A percentile compares a stretch with the other conserved stretches of the same genome.
phyloP scores from a whole-genome alignment of 2,329 filamentous ascomycete genomes.

The Alternaria triticina region DNA sequence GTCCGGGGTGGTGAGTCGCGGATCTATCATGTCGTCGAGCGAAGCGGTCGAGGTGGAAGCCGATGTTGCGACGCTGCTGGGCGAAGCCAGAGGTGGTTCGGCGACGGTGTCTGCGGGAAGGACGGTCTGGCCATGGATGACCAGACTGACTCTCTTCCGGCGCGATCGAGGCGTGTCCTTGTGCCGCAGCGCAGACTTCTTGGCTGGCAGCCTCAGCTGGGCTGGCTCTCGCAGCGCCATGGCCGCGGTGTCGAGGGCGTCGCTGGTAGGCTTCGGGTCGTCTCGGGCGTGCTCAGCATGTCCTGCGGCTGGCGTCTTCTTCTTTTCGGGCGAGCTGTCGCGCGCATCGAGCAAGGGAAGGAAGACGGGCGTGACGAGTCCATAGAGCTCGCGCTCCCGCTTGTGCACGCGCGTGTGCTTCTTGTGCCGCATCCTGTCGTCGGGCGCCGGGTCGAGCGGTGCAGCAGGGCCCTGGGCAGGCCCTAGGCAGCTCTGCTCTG shows the following conservation, averaged over 20 bases:
- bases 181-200: constrained; percentile 43
- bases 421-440: constrained; percentile 39
- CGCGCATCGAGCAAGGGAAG: constrained; percentile 45
- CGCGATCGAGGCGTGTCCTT: constrained; percentile 29
- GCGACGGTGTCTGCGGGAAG: constrained; percentile 44
- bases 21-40: constrained; percentile 43
- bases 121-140: constrained; percentile 48
- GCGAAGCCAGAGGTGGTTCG: constrained; percentile 34
- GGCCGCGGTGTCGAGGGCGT: constrained; percentile 22
- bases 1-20: constrained; percentile 29
- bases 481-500: constrained; percentile 1
- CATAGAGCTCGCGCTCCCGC: constrained; percentile 47
- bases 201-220: constrained; percentile 21
- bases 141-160: constrained; percentile 45
- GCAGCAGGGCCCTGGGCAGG: constrained; percentile 7
- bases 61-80: constrained; percentile 39
- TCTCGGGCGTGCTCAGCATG: constrained; percentile 33
- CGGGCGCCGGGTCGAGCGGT: constrained; percentile 19
- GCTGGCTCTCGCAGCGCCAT: constrained; percentile 10
- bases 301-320: constrained; percentile 28
- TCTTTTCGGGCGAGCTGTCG: constrained; percentile 31
- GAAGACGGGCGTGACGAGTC: constrained; percentile 46
- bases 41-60: constrained; percentile 39
- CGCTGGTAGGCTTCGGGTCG: constrained; percentile 21
- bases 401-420: constrained; percentile 48